Percentiles rank a stretch among this genome's conserved stretches.
Evolutionary conservation across 1,139 yeast genomes (phyloP).

Genomic region (Pichia norvegensis): DNA sequence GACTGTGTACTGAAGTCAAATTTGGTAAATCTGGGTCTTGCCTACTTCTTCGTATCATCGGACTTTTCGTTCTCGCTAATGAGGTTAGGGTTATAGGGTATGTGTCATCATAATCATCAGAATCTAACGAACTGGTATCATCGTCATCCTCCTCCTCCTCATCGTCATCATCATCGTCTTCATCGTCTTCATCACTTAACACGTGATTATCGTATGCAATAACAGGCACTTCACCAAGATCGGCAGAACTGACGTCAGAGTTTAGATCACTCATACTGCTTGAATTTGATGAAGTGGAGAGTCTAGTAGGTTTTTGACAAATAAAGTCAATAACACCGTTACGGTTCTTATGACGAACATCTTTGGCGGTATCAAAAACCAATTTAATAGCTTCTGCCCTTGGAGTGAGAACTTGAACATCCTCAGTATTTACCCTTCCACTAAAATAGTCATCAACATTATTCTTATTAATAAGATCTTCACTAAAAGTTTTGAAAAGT

Average conservation of each 20-base stretch:
- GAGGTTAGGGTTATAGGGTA: slow-evolving; percentile 13
- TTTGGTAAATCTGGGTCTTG: slow-evolving; percentile 12
- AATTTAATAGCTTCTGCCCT: slow-evolving; percentile 30
- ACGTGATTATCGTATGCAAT: neutral
- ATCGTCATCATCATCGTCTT: neutral
- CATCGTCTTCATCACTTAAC: neutral
- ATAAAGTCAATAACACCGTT: neutral
- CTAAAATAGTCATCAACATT: slow-evolving; percentile 18
- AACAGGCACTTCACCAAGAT: neutral
- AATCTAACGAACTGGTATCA: slow-evolving; percentile 8
- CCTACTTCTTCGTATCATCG: slow-evolving; percentile 4
- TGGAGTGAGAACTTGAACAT: slow-evolving; percentile 23
- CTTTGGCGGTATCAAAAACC: slow-evolving; percentile 29
- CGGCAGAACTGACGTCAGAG: slow-evolving; percentile 2
- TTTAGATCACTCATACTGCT: slow-evolving; percentile 12
- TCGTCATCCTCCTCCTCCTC: slow-evolving; percentile 5
- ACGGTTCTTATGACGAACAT: slow-evolving; percentile 4
- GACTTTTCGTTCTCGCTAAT: slow-evolving; percentile 4
- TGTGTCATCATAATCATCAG: slow-evolving; percentile 15
- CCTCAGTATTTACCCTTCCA: slow-evolving; percentile 17
- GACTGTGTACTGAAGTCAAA: slow-evolving; percentile 13
- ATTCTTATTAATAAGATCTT: slow-evolving; percentile 17
- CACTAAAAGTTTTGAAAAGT: slow-evolving; percentile 21
- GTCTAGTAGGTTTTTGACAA: neutral
- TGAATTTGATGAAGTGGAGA: neutral